Evolutionary conservation across 768 basidiomycete genomes (phyloP).

Genomic region (Boletellus emodensis): DNA sequence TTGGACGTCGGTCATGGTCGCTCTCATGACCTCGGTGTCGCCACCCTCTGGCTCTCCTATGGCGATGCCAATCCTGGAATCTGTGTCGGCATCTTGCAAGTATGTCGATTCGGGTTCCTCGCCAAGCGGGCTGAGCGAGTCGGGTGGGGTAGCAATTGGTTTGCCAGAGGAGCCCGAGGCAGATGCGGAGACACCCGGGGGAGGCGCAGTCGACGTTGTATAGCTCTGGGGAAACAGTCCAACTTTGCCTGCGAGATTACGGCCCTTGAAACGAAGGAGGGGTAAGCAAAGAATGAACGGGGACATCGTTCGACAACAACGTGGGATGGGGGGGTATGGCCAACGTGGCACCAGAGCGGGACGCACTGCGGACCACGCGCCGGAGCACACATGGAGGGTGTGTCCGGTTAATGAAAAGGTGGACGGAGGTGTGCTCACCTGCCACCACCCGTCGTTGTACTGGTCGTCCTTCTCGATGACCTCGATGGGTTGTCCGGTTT

Average conservation of each 20-base stretch:
- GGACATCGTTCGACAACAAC: constrained; percentile 20
- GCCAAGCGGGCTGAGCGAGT: constrained; percentile 40
- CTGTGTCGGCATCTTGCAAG: constrained; percentile 20
- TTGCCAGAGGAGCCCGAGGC: constrained; percentile 25
- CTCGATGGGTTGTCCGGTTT: constrained; percentile 81
- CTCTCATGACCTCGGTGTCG: constrained; percentile 68
- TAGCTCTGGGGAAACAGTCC: constrained; percentile 93
- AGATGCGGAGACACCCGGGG: constrained; percentile 23
- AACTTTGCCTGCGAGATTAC: constrained; percentile 73
- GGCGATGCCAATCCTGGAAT: constrained; percentile 27
- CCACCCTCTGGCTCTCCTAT: constrained; percentile 19
- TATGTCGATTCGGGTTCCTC: constrained; percentile 47
- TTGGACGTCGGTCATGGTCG: constrained; percentile 88
- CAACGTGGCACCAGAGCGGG: constrained; percentile 4
- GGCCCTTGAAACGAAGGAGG: constrained; percentile 51
- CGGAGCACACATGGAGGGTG: neutral
- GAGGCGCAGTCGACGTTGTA: constrained; percentile 59
- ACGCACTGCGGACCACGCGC: constrained; percentile 7
- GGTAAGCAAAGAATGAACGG: constrained; percentile 24
- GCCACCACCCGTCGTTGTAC: constrained; percentile 97
- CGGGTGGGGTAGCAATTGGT: constrained; percentile 17
- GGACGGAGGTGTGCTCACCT: constrained; percentile 37
- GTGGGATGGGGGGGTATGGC: constrained; percentile 10
- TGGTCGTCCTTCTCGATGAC: constrained; percentile 91
- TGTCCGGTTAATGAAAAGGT: constrained; percentile 9